Conservation (phyloP, 805 yeast species). For the Schwanniomyces occidentalis region DNA sequence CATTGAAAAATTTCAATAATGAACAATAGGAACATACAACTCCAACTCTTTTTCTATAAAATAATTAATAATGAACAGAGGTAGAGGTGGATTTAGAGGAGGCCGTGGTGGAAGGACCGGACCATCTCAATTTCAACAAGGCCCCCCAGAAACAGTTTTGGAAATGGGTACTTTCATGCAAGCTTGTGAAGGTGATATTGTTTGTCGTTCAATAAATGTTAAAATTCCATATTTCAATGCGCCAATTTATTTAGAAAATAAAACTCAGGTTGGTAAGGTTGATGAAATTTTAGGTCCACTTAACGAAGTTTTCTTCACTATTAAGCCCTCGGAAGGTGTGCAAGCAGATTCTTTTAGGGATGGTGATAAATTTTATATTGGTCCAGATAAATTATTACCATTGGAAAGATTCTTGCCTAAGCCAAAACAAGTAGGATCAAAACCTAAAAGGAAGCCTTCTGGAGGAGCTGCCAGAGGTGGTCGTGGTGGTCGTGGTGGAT, state of each 20-base stretch:
- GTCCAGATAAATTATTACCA: slow-evolving; percentile 92
- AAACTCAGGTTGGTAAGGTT: slow-evolving; percentile 93
- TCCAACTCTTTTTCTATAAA: not conserved
- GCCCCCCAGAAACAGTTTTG: slow-evolving; percentile 93
- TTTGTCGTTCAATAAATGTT: slow-evolving; percentile 90
- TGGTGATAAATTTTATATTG: slow-evolving; percentile 95
- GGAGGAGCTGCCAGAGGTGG: slow-evolving; percentile 53
- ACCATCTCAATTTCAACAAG: slow-evolving; percentile 70
- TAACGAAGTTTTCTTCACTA: slow-evolving; percentile 96
- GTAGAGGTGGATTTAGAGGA: slow-evolving; percentile 69
- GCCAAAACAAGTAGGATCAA: slow-evolving; percentile 85
- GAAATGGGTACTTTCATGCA: slow-evolving; percentile 95
- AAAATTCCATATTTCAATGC: slow-evolving; percentile 98
- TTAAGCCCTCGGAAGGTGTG: slow-evolving; percentile 95
- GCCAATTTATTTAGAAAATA: slow-evolving; percentile 94
- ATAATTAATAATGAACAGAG: slow-evolving; percentile 56
- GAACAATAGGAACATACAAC: not conserved
- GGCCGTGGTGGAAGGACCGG: slow-evolving; percentile 72
- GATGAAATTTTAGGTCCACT: slow-evolving; percentile 98
- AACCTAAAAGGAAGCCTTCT: slow-evolving; percentile 70
- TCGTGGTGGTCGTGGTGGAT: slow-evolving; percentile 40
- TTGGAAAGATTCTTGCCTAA: slow-evolving; percentile 96
- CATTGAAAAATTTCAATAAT: slow-evolving; percentile 9
- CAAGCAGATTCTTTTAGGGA: slow-evolving; percentile 90
- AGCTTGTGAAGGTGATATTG: slow-evolving; percentile 95